Percentiles rank a stretch among this genome's conserved stretches.
Conservation (phyloP, 345 rosid genomes). For the Lumnitzera littorea region DNA sequence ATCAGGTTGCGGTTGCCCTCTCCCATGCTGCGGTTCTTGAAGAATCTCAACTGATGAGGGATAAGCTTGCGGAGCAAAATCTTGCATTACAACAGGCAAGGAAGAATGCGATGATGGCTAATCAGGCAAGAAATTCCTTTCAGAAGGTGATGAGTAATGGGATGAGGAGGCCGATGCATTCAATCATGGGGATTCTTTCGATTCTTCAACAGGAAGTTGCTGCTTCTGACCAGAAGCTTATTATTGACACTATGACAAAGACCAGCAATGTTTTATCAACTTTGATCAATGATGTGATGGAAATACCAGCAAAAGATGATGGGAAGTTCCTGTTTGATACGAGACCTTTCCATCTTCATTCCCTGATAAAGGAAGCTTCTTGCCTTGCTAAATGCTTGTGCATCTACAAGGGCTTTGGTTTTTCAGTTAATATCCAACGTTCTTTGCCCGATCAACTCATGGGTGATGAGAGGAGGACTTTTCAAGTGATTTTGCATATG, state of each 20-base stretch:
- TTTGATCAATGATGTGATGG: constrained; percentile 69
- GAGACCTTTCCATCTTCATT: constrained; percentile 57
- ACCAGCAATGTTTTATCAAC: constrained; percentile 71
- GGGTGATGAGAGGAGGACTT: constrained; percentile 82
- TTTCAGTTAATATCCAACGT: constrained; percentile 56
- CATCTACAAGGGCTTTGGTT: constrained; percentile 57
- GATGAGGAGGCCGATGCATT: constrained; percentile 94
- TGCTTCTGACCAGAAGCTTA: constrained; percentile 55
- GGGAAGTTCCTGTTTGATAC: constrained; percentile 68
- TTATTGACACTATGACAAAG: constrained; percentile 62
- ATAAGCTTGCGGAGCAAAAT: constrained; percentile 69
- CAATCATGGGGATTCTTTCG: constrained; percentile 80
- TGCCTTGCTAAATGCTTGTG: constrained; percentile 84
- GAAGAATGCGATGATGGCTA: constrained; percentile 93
- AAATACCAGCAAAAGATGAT: constrained; percentile 59
- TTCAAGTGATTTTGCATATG: constrained; percentile 91
- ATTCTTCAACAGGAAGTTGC: constrained; percentile 54
- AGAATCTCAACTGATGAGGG: constrained; percentile 87
- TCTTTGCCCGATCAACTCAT: constrained; percentile 67
- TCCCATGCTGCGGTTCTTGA: constrained; percentile 95
- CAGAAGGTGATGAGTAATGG: constrained; percentile 97
- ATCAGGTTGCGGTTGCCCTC: constrained; percentile 95
- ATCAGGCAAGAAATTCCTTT: constrained; percentile 79
- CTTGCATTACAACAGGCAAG: constrained; percentile 65
- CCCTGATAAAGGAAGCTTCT: constrained; percentile 75